phyloP scores from a whole-genome alignment of 192 early-diverging fungal genomes.

The Coemansia sp. region DNA sequence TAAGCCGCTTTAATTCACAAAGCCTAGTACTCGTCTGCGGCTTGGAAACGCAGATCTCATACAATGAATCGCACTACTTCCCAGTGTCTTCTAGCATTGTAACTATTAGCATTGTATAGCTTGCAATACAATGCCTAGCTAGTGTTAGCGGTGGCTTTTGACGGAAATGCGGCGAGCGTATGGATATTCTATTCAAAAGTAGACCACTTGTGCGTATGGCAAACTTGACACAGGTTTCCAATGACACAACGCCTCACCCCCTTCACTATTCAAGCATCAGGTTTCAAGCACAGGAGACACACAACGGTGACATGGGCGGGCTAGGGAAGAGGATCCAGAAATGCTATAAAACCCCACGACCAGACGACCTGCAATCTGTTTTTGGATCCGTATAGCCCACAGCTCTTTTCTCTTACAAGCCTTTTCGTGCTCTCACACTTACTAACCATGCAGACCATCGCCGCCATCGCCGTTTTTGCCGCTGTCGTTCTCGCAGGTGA shows the following conservation, averaged over 20 bases:
- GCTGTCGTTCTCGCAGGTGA: constrained; percentile 32
- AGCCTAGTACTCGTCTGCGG: neutral
- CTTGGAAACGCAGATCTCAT: constrained; percentile 1
- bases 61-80: constrained; percentile 9
- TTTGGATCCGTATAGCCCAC: constrained; percentile 9
- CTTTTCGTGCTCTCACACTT: neutral
- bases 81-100: constrained; percentile 2
- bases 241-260: neutral
- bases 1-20: neutral
- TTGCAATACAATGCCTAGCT: neutral
- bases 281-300: constrained; percentile 1
- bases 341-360: neutral
- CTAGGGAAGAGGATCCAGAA: neutral
- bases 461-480: constrained; percentile 32
- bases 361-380: neutral
- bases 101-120: constrained; percentile 9
- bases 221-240: constrained; percentile 1
- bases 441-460: constrained; percentile 40
- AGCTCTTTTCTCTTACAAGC: constrained; percentile 6
- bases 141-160: constrained; percentile 6
- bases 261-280: neutral
- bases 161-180: neutral
- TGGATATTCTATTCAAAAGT: constrained; percentile 7
- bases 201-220: neutral
- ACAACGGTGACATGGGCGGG: neutral